A percentile compares a stretch with the other conserved stretches of the same genome.
Evolutionary conservation across 129 eudicot species (phyloP).

Genomic region (Calendula officinalis): DNA sequence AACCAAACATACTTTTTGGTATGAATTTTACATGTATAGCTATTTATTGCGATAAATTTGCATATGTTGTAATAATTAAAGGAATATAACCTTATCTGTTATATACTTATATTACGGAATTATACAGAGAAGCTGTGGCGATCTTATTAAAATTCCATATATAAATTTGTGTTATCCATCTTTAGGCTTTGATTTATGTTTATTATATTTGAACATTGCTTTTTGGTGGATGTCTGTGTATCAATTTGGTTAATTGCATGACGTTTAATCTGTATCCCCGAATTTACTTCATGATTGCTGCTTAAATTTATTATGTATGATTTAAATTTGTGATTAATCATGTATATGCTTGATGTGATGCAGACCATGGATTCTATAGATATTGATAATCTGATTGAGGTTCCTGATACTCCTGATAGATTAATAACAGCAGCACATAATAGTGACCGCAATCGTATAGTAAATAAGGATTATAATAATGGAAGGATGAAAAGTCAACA

Average conservation of each 20-base stretch:
- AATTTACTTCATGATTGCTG: neutral
- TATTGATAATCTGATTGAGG: slow-evolving; percentile 38
- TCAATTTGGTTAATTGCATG: no score
- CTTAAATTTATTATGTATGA: neutral
- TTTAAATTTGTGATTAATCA: neutral
- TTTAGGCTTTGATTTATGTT: neutral
- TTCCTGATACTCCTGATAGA: slow-evolving; percentile 77
- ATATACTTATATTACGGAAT: neutral
- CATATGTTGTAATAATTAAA: neutral
- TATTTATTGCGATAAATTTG: neutral
- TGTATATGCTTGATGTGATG: slow-evolving; percentile 19
- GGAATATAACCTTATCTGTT: neutral
- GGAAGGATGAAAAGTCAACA: slow-evolving; percentile 30
- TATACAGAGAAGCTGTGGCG: slow-evolving; percentile 2
- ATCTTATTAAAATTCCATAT: neutral
- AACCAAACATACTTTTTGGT: neutral
- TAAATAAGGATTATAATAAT: slow-evolving; percentile 6
- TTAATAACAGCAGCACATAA: slow-evolving; percentile 12
- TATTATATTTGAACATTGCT: neutral
- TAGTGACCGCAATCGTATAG: neutral
- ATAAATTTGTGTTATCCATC: neutral
- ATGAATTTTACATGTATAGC: neutral
- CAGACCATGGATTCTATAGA: slow-evolving; percentile 59
- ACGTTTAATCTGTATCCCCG: neutral
- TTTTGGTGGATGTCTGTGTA: no score